These are phyloP conservation scores for Populus tomentosa DNA, from an alignment of 441 rosid species.

Conservation along the genomic window DNA sequence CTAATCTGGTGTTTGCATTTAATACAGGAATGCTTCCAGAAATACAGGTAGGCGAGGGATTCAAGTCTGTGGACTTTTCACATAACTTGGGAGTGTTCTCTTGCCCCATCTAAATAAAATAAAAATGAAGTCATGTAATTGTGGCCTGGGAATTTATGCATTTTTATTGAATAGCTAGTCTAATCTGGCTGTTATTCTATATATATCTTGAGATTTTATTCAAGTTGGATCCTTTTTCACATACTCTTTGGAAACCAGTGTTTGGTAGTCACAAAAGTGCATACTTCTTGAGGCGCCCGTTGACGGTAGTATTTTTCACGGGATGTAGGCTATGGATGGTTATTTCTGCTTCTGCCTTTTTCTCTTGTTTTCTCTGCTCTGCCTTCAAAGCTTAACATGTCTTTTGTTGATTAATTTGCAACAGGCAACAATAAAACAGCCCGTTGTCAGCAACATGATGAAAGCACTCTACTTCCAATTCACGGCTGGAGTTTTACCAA, in stretches of 20 bases:
- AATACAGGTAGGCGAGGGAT: conserved; percentile 57
- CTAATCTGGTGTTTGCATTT: conserved; percentile 80
- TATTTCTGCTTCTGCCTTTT: not conserved
- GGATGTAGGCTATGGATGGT: not conserved
- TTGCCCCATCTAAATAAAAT: not conserved
- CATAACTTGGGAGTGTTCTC: not conserved
- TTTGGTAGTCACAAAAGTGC: no score
- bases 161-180: not conserved
- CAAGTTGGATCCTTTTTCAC: no score
- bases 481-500: conserved; percentile 61
- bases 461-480: conserved; percentile 86
- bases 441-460: conserved; percentile 75
- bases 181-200: not conserved
- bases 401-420: not conserved
- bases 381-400: not conserved
- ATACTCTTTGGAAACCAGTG: no score
- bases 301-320: not conserved
- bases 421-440: conserved; percentile 86
- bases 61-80: not conserved
- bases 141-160: not conserved
- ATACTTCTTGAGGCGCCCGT: not conserved
- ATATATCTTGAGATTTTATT: no score
- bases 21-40: conserved; percentile 98
- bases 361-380: not conserved
- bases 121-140: not conserved